These are phyloP conservation scores for Rhizopogon vesiculosus DNA, from an alignment of 768 basidiomycete species.

Conservation along the genomic window DNA sequence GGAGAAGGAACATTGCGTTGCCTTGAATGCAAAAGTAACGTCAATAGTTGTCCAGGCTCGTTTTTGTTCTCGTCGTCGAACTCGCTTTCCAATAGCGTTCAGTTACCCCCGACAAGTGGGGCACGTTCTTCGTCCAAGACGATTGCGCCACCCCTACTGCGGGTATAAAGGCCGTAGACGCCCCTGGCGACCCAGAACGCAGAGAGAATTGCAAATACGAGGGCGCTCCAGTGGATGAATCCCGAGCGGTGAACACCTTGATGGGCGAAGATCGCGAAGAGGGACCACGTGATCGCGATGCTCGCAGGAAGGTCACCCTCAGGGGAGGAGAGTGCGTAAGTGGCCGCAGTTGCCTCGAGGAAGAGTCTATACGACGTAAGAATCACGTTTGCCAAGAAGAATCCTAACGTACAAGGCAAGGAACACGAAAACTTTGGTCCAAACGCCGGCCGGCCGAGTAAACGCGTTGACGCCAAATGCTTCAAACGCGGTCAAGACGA, in stretches of 20 bases:
- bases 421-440: slow-evolving; percentile 96
- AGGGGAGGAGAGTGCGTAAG: slow-evolving; percentile 86
- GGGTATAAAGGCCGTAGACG: slow-evolving; percentile 47
- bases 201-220: slow-evolving; percentile 81
- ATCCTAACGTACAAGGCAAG: slow-evolving; percentile 62
- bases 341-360: slow-evolving; percentile 88
- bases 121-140: slow-evolving; percentile 86
- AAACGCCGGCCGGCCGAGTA: slow-evolving; percentile 64
- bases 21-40: neutral
- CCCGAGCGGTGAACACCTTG: slow-evolving; percentile 44
- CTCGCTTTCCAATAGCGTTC: slow-evolving; percentile 1
- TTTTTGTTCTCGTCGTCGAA: neutral
- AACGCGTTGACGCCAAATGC: slow-evolving; percentile 82
- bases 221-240: slow-evolving; percentile 89
- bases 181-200: slow-evolving; percentile 84
- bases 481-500: slow-evolving; percentile 79
- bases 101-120: slow-evolving; percentile 56
- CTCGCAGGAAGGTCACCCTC: slow-evolving; percentile 94
- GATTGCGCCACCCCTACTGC: slow-evolving; percentile 44
- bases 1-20: neutral
- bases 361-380: slow-evolving; percentile 55
- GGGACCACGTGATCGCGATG: slow-evolving; percentile 87
- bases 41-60: neutral
- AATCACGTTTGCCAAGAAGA: slow-evolving; percentile 5
- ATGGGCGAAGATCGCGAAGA: slow-evolving; percentile 88